Evolutionary conservation across 352 stramenopile species (phyloP).

Genomic region (Globisporangium splendens): DNA sequence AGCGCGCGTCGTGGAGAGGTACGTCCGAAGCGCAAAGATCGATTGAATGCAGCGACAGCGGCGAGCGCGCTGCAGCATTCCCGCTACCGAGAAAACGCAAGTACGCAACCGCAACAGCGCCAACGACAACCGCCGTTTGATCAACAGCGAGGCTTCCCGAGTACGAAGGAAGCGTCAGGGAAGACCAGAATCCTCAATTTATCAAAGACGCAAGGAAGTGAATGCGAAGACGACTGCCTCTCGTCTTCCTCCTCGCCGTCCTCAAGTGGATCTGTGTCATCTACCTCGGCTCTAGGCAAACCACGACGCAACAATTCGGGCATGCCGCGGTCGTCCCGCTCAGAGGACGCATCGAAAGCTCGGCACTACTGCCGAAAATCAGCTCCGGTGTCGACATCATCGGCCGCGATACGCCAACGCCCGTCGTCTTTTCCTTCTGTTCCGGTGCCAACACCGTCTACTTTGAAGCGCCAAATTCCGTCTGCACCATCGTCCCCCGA

Average conservation of each 20-base stretch:
- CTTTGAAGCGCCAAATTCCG: not conserved
- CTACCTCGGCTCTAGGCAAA: too few relatives aligned
- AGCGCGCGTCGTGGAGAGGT: too few relatives aligned
- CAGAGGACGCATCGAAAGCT: not conserved
- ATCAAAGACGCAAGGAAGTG: not conserved
- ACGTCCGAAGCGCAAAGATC: too few relatives aligned
- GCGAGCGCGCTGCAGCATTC: too few relatives aligned
- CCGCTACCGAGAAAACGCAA: too few relatives aligned
- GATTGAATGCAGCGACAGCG: too few relatives aligned
- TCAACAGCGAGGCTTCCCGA: constrained; percentile 22
- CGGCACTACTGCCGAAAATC: constrained; percentile 8
- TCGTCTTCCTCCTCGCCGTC: constrained; percentile 48
- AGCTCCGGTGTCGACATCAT: not conserved
- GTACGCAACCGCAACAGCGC: not conserved
- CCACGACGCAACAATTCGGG: not conserved
- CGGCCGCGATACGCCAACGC: not conserved
- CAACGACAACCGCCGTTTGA: constrained; percentile 17
- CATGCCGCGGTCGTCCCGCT: not conserved
- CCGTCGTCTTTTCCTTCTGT: not conserved
- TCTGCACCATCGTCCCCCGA: not conserved
- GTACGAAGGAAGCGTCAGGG: not conserved
- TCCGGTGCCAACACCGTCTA: not conserved
- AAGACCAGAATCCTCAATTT: constrained; percentile 1
- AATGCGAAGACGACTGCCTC: constrained; percentile 15
- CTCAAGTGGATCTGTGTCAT: constrained; percentile 9